Conservation (phyloP, 225 moss, liverwort and hornwort species). For the Polytrichum commune region DNA sequence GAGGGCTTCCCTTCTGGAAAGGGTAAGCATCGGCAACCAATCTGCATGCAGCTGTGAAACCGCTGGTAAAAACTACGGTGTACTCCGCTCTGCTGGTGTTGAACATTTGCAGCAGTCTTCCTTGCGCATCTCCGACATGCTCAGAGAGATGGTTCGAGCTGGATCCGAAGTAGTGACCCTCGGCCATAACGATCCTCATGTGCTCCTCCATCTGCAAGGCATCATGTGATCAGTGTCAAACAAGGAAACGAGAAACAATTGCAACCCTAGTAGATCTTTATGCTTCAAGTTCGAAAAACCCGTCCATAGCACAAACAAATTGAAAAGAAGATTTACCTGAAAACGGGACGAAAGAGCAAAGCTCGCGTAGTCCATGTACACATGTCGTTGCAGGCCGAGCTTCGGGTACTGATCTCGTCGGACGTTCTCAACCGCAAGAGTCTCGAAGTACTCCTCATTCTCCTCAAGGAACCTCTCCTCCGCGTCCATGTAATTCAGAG, state of each 20-base stretch:
- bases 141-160: slow-evolving; percentile 38
- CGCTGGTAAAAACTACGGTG: slow-evolving; percentile 72
- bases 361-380: slow-evolving; percentile 74
- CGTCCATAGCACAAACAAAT: not conserved
- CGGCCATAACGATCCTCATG: slow-evolving; percentile 60
- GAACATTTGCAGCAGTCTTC: slow-evolving; percentile 59
- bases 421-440: slow-evolving; percentile 55
- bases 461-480: slow-evolving; percentile 69
- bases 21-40: slow-evolving; percentile 69
- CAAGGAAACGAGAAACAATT: not conserved
- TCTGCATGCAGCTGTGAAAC: slow-evolving; percentile 55
- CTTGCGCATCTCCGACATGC: slow-evolving; percentile 70
- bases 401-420: slow-evolving; percentile 79
- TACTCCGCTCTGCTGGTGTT: slow-evolving; percentile 58
- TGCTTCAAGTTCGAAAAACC: too few species aligned
- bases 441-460: slow-evolving; percentile 59
- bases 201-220: slow-evolving; percentile 65
- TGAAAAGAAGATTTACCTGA: slow-evolving; percentile 39
- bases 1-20: slow-evolving; percentile 68
- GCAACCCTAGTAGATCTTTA: not conserved
- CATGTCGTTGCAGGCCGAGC: slow-evolving; percentile 56
- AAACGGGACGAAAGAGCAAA: slow-evolving; percentile 70
- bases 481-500: slow-evolving; percentile 53
- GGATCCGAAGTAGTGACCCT: slow-evolving; percentile 58
- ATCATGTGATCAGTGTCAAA: too few species aligned